phyloP scores from a whole-genome alignment of 257 asterid genomes.

The Nicotiana benthamiana region DNA sequence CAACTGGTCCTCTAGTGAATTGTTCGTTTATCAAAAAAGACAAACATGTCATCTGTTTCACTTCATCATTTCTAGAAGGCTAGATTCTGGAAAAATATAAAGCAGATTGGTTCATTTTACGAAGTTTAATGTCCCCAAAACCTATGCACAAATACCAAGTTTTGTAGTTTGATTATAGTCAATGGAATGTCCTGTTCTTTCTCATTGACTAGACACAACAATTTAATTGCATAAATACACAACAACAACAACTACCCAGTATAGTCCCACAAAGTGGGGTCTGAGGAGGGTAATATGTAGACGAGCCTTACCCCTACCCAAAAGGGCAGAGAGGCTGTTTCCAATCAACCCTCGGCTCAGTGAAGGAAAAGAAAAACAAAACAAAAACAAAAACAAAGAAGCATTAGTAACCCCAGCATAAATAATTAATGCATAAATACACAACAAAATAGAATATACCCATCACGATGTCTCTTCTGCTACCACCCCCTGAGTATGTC shows the following conservation, averaged over 20 bases:
- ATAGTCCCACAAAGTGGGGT: too few relatives aligned
- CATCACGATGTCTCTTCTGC: slow-evolving; percentile 87
- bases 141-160: background rate
- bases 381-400: too few relatives aligned
- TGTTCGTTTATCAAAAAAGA: background rate
- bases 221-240: background rate
- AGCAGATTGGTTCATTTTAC: background rate
- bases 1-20: background rate
- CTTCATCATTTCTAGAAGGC: background rate
- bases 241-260: too few relatives aligned
- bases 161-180: background rate
- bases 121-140: background rate
- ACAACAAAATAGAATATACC: slow-evolving; percentile 30
- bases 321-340: too few relatives aligned
- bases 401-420: too few relatives aligned
- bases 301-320: too few relatives aligned
- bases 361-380: too few relatives aligned
- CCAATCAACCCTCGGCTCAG: too few relatives aligned
- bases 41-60: background rate
- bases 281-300: too few relatives aligned
- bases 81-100: background rate
- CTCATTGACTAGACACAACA: background rate
- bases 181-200: background rate
- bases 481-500: slow-evolving; percentile 72
- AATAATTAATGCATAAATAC: background rate